These are phyloP conservation scores for Tothia fuscella DNA, from an alignment of 2,329 filamentous ascomycete species.

Conservation along the genomic window DNA sequence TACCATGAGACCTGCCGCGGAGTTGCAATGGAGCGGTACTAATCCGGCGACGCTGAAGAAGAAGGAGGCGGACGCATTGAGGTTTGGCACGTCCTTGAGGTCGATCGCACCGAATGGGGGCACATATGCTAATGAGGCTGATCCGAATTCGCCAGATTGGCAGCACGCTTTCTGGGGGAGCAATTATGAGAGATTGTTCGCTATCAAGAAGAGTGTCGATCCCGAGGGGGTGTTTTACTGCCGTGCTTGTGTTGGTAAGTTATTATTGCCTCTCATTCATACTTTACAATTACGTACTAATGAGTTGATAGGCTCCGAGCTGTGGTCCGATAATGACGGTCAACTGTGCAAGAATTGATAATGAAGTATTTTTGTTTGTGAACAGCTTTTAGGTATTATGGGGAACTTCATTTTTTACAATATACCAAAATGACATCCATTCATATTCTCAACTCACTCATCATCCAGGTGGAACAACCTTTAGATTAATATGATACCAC, in stretches of 20 bases:
- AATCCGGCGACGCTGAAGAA: background rate
- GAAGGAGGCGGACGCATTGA: constrained; percentile 2
- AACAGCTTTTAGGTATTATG: too few relatives aligned
- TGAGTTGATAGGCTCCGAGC: too few relatives aligned
- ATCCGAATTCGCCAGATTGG: constrained; percentile 6
- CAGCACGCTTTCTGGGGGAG: constrained; percentile 11
- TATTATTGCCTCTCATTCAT: too few relatives aligned
- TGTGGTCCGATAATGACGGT: too few relatives aligned
- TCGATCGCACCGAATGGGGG: background rate
- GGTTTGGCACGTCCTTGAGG: constrained; percentile 5
- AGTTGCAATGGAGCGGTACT: constrained; percentile 15
- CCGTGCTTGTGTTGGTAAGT: constrained; percentile 8
- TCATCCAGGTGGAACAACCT: too few relatives aligned
- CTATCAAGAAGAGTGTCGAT: constrained; percentile 11
- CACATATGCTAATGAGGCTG: constrained; percentile 8
- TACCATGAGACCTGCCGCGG: constrained; percentile 13
- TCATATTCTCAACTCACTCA: too few relatives aligned
- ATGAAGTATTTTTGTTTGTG: too few relatives aligned
- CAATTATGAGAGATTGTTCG: constrained; percentile 11
- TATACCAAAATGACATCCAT: too few relatives aligned
- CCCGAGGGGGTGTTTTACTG: constrained; percentile 10
- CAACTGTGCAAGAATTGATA: too few relatives aligned
- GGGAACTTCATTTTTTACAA: too few relatives aligned
- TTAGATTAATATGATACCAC: too few relatives aligned
- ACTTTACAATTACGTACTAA: too few relatives aligned